A percentile compares a stretch with the other conserved stretches of the same genome.
Evolutionary conservation across 305 asterid genomes (phyloP).

Genomic region (Solanum hybrid): DNA sequence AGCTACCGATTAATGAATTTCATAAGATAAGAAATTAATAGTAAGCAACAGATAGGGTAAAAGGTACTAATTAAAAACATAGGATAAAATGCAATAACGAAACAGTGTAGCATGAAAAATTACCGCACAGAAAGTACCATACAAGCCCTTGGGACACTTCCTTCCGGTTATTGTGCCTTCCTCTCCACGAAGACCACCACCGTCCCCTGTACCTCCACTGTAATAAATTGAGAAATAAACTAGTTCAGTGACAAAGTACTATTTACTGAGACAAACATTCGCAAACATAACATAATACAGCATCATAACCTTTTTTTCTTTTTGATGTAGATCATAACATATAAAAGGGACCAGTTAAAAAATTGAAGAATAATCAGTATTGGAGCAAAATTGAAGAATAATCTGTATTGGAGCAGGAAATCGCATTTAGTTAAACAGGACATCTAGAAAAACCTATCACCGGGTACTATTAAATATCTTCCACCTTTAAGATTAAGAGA

Average conservation of each 20-base stretch:
- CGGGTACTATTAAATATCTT: neutral
- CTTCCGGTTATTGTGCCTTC: slow-evolving; percentile 86
- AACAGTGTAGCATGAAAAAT: neutral
- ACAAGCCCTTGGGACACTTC: slow-evolving; percentile 89
- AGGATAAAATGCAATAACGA: neutral
- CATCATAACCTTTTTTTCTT: neutral
- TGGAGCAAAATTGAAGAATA: neutral
- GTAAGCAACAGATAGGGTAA: neutral
- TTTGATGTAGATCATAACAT: neutral
- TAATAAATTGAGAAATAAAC: slow-evolving; percentile 14
- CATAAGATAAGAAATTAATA: neutral
- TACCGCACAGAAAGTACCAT: slow-evolving; percentile 91
- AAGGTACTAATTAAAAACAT: neutral
- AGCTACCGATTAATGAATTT: neutral
- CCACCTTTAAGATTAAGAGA: neutral
- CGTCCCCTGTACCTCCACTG: slow-evolving; percentile 87
- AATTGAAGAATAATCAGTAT: neutral
- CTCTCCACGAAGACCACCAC: slow-evolving; percentile 69
- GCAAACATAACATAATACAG: neutral
- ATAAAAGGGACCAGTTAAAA: neutral
- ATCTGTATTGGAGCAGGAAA: neutral
- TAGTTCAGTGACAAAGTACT: slow-evolving; percentile 11
- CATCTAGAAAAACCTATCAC: neutral
- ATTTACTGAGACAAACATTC: neutral
- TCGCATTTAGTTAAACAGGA: neutral